phyloP scores from a whole-genome alignment of 1,284 basidiomycete species.

The Cutaneotrichosporon sp. region DNA sequence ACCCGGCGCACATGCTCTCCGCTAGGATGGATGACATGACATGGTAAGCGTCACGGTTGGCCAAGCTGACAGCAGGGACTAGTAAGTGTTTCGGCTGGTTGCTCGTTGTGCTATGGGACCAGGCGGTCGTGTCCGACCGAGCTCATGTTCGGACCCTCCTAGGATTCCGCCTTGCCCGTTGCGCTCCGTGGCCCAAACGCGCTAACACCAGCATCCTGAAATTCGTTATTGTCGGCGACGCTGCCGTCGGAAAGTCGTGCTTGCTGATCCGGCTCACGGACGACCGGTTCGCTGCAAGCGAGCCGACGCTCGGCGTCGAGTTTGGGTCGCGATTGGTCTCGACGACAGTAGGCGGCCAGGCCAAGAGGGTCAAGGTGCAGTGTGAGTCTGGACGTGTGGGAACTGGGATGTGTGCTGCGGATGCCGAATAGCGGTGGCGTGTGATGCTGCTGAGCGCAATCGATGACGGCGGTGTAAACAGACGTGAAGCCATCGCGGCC shows the following conservation, averaged over 20 bases:
- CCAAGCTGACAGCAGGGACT: conserved; percentile 32
- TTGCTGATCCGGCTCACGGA: conserved; percentile 46
- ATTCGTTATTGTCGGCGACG: conserved; percentile 50
- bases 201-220: conserved; percentile 43
- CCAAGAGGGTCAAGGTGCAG: conserved; percentile 49
- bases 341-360: conserved; percentile 32
- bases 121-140: background rate
- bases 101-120: background rate
- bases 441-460: too few relatives aligned
- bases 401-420: too few relatives aligned
- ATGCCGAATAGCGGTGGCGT: background rate
- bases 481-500: too few relatives aligned
- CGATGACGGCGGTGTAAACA: too few relatives aligned
- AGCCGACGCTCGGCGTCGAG: conserved; percentile 50
- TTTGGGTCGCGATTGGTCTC: conserved; percentile 44
- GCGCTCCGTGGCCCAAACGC: background rate
- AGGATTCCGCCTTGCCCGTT: background rate
- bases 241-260: conserved; percentile 47
- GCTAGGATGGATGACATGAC: conserved; percentile 32
- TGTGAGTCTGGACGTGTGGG: conserved; percentile 32
- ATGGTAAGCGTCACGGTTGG: conserved; percentile 17
- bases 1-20: conserved; percentile 15
- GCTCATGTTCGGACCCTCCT: background rate
- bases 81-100: conserved; percentile 24
- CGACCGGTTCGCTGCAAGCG: conserved; percentile 40